Percentiles rank a stretch among this genome's conserved stretches.
Evolutionary conservation across 2,329 filamentous ascomycete species (phyloP).

Genomic region (Claviceps sp.): DNA sequence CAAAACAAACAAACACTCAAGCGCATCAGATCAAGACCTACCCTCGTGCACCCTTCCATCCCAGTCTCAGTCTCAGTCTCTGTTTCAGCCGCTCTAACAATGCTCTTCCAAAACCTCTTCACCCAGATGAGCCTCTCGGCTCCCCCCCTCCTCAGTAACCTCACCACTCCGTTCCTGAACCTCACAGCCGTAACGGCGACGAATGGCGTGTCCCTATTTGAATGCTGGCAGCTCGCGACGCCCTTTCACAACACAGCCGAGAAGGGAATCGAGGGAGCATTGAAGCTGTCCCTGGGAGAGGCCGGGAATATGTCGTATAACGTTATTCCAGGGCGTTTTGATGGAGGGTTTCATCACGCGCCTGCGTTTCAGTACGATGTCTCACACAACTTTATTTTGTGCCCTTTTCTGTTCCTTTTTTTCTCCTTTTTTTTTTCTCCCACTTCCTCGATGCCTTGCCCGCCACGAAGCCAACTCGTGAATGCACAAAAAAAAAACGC

Average conservation of each 20-base stretch:
- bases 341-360: slow-evolving; percentile 28
- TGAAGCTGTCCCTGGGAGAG: slow-evolving; percentile 18
- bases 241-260: slow-evolving; percentile 12
- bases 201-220: slow-evolving; percentile 25
- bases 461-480: no score
- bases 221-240: slow-evolving; percentile 29
- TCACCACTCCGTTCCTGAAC: slow-evolving; percentile 17
- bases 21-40: no score
- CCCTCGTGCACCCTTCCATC: no score
- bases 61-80: no score
- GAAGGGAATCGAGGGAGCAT: slow-evolving; percentile 20
- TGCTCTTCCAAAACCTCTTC: neutral
- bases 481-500: neutral
- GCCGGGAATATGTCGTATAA: slow-evolving; percentile 20
- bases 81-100: neutral
- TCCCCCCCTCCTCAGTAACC: neutral
- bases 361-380: slow-evolving; percentile 26
- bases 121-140: neutral
- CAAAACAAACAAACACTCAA: no score
- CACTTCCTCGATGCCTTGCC: neutral
- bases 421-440: neutral
- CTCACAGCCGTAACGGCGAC: slow-evolving; percentile 25
- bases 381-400: no score
- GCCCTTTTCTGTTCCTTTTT: neutral
- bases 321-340: slow-evolving; percentile 22